Base-by-base conservation (phyloP, 176 grass and related monocot species). In the Neostapfia colusana region DNA sequence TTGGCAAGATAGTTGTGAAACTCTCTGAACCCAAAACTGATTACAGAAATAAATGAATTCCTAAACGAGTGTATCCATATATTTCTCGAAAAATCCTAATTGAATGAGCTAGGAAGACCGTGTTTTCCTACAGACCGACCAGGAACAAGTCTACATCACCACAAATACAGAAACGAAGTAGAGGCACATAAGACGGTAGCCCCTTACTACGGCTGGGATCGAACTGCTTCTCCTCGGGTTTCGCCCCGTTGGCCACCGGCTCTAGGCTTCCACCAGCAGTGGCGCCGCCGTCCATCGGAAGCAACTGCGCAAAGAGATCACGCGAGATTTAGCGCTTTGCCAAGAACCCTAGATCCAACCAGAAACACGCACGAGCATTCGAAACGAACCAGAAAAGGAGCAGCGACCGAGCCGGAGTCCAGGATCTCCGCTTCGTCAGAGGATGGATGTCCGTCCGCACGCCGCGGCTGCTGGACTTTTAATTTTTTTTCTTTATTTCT, bases 131-230 rank as follows among this genome's bases (percentile, higher is more conserved):
- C 15, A 0, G 11, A 40, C 12, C 8, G 26, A 11, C 23, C 10
- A 25, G 0, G 8, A 75, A 64, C 28, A 6, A 61, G 69, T 13
- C 61, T 37, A 37, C 38, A 75, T 4, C 8, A 13, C 23, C 9
- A 26, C 23, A 13, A 24, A 26, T 26, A 50, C 1, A 11, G 34
- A 77, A 27, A 45, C 14, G 45, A 48, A 48, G 45, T 48, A 48
- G 13, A 43, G 28, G 36, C 59, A 69, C 28, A 26, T 6, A 53
- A 69, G 74, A 54, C 9, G n/a, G 4, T 42, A 44, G 23, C 7
- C 3, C 51, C 63, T 87, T 83, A 96, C 93, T 96, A 77, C 93
- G 82, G 84, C 81, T 92, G 34, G 93, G 89, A 81, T 96, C 89
- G 56, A 96, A 96, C 28, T 87, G 69, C 58, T 92, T 74, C 3